Evolutionary conservation across 768 basidiomycete genomes (phyloP).

Genomic region (Terana coerulea): DNA sequence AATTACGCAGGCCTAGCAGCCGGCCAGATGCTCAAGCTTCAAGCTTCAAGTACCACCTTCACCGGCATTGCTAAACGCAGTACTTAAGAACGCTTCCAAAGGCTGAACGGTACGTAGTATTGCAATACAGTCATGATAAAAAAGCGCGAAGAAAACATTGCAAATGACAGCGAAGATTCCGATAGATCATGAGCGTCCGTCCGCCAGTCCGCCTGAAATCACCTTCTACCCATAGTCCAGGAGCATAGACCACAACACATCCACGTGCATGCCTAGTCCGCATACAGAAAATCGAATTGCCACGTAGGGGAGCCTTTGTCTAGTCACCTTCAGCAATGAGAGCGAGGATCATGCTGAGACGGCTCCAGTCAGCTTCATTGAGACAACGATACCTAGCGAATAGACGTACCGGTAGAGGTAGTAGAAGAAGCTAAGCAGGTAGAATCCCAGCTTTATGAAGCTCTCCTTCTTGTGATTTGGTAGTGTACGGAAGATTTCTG

Average conservation of each 20-base stretch:
- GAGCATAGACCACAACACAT: no score
- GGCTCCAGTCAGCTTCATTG: background rate
- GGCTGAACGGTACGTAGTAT: background rate
- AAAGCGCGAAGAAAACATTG: background rate
- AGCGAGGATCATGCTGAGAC: constrained; percentile 48
- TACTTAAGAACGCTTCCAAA: background rate
- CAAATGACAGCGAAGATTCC: constrained; percentile 1
- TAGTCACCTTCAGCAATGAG: constrained; percentile 44
- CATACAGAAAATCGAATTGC: background rate
- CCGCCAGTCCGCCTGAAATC: no score
- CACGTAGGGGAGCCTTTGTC: background rate
- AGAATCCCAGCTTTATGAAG: constrained; percentile 93
- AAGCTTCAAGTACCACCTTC: background rate
- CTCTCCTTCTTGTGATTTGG: constrained; percentile 94
- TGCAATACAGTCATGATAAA: background rate
- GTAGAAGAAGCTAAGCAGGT: constrained; percentile 88
- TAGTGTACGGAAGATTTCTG: constrained; percentile 96
- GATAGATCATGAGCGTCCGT: constrained; percentile 3
- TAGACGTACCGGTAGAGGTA: constrained; percentile 80
- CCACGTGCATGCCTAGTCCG: no score
- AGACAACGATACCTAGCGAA: background rate
- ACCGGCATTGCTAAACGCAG: background rate
- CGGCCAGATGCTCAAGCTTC: background rate
- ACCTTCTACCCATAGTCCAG: no score
- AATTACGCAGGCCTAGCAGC: no score